Evolutionary conservation across 306 rosid species (phyloP), one percentile per base, ranked within the genome.

Genomic region (Cajanus cajan): DNA sequence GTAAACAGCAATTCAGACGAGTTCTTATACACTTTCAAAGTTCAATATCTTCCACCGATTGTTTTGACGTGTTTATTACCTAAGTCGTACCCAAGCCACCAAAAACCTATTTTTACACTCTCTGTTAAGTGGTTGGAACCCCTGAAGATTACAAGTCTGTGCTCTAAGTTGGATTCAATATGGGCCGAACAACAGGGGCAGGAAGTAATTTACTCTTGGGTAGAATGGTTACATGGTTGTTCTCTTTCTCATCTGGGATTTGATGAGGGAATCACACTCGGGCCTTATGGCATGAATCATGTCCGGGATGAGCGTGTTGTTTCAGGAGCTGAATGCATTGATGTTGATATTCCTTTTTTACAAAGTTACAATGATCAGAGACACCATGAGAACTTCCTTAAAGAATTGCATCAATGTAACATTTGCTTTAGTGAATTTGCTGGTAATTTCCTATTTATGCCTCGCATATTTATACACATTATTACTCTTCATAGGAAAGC

Each of bases 161-260:
- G 96, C 83, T 89, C 88, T 45, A 75, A 39, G 84, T 83, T 94
- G 87, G 97, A 92, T 85, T 84, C 87, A 10, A 79, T 92, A 74
- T 92, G 96, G 96, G 84, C 73, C 31, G 96, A 92, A 71, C 92
- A 89, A 74, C 70, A 45, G 19, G 96, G 96, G 52, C 94, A 80
- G 68, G 97, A 94, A 87, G 90, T 94, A 25, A 82, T 94, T 48
- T 94, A 94, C 90, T 88, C 81, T 34, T 94, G 98, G 98, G 92
- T 92, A 74, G 98, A 94, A 80, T 94, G 97, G 96, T 78, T 94
- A 70, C 92, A 82, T 19, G 65, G 80, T 62, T 92, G 82, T 81
- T 88, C 94, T 55, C 94, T 94, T 77, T 83, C 90, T 25, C 80
- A 84, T 87, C 86, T 94, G 78, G 90, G 85, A 75, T 82, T 90